Evolutionary conservation across 768 basidiomycete genomes (phyloP).

Genomic region (Inosperma sp.): DNA sequence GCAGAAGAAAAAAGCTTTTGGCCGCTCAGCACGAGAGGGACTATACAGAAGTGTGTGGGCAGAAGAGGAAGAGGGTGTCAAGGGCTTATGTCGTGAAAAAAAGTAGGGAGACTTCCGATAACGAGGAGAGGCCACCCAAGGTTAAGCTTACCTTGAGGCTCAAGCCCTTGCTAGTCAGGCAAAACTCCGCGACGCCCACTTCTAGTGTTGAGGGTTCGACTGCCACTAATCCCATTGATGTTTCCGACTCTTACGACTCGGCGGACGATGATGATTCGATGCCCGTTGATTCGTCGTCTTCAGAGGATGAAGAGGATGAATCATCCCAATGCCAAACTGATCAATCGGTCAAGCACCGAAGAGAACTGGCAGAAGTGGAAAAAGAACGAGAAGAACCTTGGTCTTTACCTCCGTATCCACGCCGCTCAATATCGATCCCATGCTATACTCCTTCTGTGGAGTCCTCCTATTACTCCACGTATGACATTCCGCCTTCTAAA

Average conservation of each 20-base stretch:
- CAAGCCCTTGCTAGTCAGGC: slow-evolving; percentile 38
- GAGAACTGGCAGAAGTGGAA: slow-evolving; percentile 14
- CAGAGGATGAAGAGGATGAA: slow-evolving; percentile 29
- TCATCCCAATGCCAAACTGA: slow-evolving; percentile 16
- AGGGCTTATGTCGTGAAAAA: slow-evolving; percentile 33
- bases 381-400: slow-evolving; percentile 44
- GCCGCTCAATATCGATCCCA: slow-evolving; percentile 54
- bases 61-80: slow-evolving; percentile 43
- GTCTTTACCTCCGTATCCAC: slow-evolving; percentile 53
- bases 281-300: slow-evolving; percentile 36
- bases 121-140: slow-evolving; percentile 51
- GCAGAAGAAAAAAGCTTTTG: slow-evolving; percentile 24
- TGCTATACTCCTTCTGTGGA: slow-evolving; percentile 48
- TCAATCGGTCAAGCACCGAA: background rate
- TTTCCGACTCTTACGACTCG: slow-evolving; percentile 35
- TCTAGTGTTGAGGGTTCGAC: slow-evolving; percentile 22
- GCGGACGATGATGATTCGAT: slow-evolving; percentile 33
- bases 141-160: slow-evolving; percentile 69
- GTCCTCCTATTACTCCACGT: slow-evolving; percentile 26
- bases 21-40: slow-evolving; percentile 25
- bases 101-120: slow-evolving; percentile 31
- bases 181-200: slow-evolving; percentile 5
- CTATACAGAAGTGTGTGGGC: slow-evolving; percentile 29
- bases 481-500: slow-evolving; percentile 22
- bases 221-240: slow-evolving; percentile 33